These are phyloP conservation scores for Aegilops speltoides DNA, from an alignment of 176 grass and related monocot species.

Conservation along the genomic window DNA sequence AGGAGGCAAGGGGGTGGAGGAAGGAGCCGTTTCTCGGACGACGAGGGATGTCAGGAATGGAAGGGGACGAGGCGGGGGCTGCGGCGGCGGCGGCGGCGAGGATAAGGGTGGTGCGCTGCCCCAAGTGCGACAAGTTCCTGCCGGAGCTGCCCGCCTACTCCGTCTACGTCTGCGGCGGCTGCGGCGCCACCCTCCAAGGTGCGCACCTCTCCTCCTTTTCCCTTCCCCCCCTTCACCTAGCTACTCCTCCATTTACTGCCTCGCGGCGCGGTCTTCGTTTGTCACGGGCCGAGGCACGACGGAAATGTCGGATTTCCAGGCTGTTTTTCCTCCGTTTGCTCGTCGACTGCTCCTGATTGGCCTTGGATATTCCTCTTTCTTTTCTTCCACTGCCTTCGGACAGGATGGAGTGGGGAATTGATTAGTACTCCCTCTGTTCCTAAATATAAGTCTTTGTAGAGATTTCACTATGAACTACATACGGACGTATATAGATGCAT, in stretches of 20 bases:
- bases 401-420: background rate
- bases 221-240: background rate
- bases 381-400: background rate
- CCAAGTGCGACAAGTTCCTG: conserved; percentile 94
- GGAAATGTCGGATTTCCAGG: background rate
- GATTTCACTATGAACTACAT: too few relatives aligned
- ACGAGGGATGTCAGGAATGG: conserved; percentile 19
- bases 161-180: conserved; percentile 88
- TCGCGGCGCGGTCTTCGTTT: background rate
- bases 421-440: too few relatives aligned
- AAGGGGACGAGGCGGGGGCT: conserved; percentile 34
- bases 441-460: too few relatives aligned
- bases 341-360: background rate
- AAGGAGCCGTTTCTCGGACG: background rate
- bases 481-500: too few relatives aligned
- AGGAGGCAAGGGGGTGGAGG: background rate
- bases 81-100: conserved; percentile 35
- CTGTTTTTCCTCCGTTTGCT: background rate
- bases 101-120: conserved; percentile 88
- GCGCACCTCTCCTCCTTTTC: background rate
- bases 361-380: background rate
- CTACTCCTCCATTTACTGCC: background rate
- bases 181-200: conserved; percentile 86
- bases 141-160: conserved; percentile 83
- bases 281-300: background rate